These are phyloP conservation scores for Clonostachys chloroleuca DNA, from an alignment of 2,329 filamentous ascomycete genomes.

Conservation along the genomic window DNA sequence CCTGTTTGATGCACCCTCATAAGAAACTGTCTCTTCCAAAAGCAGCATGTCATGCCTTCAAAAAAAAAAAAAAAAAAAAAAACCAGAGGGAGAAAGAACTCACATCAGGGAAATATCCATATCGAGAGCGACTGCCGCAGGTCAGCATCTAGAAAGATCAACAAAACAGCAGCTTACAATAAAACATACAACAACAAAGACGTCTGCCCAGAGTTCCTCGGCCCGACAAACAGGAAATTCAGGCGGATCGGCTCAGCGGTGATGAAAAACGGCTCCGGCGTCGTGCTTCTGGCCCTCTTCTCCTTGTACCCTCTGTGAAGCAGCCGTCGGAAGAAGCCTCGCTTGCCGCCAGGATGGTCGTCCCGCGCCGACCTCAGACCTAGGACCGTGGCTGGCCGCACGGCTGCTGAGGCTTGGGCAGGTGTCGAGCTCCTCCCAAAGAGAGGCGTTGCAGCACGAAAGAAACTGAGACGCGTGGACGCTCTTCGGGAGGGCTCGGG, in stretches of 20 bases:
- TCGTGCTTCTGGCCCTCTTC: slow-evolving; percentile 4
- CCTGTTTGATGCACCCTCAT: slow-evolving; percentile 9
- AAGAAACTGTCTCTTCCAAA: not conserved
- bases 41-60: not conserved
- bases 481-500: slow-evolving; percentile 2
- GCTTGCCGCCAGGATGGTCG: not conserved
- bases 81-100: slow-evolving; percentile 9
- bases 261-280: slow-evolving; percentile 3
- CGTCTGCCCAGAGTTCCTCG: slow-evolving; percentile 23
- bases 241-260: slow-evolving; percentile 15
- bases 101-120: slow-evolving; percentile 30
- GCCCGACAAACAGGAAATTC: slow-evolving; percentile 29
- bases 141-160: not conserved
- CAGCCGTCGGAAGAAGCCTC: not conserved
- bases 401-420: slow-evolving; percentile 1
- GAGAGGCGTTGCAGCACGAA: slow-evolving; percentile 16
- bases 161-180: accelerated
- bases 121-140: slow-evolving; percentile 23
- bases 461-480: slow-evolving; percentile 17
- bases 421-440: slow-evolving; percentile 8
- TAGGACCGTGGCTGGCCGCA: not conserved
- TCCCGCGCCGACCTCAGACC: not conserved
- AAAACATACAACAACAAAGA: slow-evolving; percentile 29
- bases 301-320: not conserved
- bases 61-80: too few species aligned